A percentile compares a stretch with the other conserved stretches of the same genome.
Evolutionary conservation across 2,329 filamentous ascomycete genomes (phyloP).

Genomic region (Sporothrix protearum): DNA sequence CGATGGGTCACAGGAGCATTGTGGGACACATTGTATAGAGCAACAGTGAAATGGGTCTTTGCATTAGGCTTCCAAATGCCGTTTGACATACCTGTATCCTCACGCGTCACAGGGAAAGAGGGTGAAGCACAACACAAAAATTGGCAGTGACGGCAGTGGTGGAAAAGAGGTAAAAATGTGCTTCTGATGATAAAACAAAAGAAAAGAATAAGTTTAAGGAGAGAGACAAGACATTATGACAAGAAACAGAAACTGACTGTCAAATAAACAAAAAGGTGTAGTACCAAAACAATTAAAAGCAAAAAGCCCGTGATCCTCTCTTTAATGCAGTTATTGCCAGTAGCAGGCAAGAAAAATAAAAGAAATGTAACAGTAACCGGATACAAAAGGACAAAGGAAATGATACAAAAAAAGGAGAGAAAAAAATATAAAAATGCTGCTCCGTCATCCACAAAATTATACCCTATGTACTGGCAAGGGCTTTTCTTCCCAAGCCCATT

Average conservation of each 20-base stretch:
- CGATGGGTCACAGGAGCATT: no score
- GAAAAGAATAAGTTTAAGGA: conserved; percentile 1
- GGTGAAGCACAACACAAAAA: neutral
- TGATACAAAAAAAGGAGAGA: conserved; percentile 20
- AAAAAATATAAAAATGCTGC: conserved; percentile 29
- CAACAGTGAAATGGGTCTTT: no score
- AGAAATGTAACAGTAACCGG: conserved; percentile 2
- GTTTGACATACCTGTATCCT: conserved; percentile 11
- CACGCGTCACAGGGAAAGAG: neutral
- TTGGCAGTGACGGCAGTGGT: no score
- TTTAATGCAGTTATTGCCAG: conserved; percentile 23
- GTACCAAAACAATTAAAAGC: conserved; percentile 4
- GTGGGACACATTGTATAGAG: no score
- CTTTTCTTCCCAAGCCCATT: neutral
- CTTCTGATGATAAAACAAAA: conserved; percentile 7
- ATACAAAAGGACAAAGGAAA: conserved; percentile 17
- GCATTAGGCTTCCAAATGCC: conserved; percentile 18
- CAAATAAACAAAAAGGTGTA: conserved; percentile 13
- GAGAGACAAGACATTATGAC: conserved; percentile 13
- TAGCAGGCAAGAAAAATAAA: conserved; percentile 11
- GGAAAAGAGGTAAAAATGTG: conserved; percentile 1
- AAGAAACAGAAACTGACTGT: conserved; percentile 8
- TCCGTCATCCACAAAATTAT: conserved; percentile 29
- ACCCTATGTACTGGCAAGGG: conserved; percentile 28
- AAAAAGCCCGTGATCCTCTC: conserved; percentile 20